Evolutionary conservation across 2,329 filamentous ascomycete species (phyloP).

Genomic region (Elsinoe batatas): DNA sequence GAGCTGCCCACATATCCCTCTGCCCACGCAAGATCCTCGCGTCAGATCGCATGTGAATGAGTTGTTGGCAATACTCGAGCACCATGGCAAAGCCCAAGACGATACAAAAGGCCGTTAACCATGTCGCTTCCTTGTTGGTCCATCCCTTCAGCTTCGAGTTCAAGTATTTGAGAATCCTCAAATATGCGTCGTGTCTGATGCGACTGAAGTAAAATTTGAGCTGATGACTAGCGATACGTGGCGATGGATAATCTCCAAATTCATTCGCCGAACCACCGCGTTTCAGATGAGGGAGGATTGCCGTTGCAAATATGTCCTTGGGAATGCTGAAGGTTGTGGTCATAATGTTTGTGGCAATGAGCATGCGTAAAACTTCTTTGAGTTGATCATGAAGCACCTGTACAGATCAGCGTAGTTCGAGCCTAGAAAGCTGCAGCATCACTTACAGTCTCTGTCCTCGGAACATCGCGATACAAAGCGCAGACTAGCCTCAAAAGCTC

Average conservation of each 20-base stretch:
- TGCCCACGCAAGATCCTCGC: conserved; percentile 28
- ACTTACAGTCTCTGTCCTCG: conserved; percentile 31
- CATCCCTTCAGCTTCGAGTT: conserved; percentile 36
- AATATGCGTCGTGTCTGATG: conserved; percentile 34
- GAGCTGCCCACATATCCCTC: conserved; percentile 22
- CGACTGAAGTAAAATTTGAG: conserved; percentile 41
- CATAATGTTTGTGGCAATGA: conserved; percentile 41
- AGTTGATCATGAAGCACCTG: conserved; percentile 30
- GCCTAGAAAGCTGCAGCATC: background rate
- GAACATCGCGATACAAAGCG: conserved; percentile 22
- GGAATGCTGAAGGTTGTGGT: conserved; percentile 37
- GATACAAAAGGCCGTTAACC: conserved; percentile 37
- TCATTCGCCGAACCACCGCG: conserved; percentile 23
- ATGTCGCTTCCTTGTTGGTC: conserved; percentile 33
- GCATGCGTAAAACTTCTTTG: conserved; percentile 35
- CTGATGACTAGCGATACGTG: conserved; percentile 40
- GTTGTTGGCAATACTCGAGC: conserved; percentile 39
- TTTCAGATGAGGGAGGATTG: conserved; percentile 31
- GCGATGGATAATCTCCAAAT: conserved; percentile 22
- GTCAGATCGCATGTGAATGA: conserved; percentile 34
- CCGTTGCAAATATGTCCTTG: conserved; percentile 27
- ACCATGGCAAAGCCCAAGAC: conserved; percentile 40
- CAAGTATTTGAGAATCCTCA: conserved; percentile 36
- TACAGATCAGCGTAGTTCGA: background rate
- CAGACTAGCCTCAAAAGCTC: conserved; percentile 35